These are phyloP conservation scores for Sarocladium oryzae DNA, from an alignment of 2,329 filamentous ascomycete genomes.

Conservation along the genomic window DNA sequence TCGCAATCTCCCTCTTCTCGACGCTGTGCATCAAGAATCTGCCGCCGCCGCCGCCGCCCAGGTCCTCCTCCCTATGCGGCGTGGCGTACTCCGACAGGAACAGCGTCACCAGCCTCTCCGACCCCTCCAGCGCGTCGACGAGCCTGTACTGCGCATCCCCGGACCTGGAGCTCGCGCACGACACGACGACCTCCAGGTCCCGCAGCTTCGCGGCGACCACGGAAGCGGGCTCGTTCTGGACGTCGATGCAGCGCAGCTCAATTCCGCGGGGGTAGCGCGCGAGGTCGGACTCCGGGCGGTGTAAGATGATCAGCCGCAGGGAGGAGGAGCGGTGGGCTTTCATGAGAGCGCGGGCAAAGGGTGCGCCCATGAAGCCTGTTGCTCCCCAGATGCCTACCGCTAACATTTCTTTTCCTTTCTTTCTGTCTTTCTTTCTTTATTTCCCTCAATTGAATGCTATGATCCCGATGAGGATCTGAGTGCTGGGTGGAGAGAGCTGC, in stretches of 20 bases:
- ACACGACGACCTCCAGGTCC: conserved; percentile 2
- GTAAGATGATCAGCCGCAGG: neutral
- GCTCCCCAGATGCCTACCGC: neutral
- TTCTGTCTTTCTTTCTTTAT: too few species aligned
- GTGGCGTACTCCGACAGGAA: conserved; percentile 2
- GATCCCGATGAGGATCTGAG: too few species aligned
- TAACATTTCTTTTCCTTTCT: too few species aligned
- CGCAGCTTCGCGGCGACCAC: neutral
- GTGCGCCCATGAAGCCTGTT: conserved; percentile 5
- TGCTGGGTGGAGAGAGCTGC: too few species aligned
- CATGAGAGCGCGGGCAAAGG: neutral
- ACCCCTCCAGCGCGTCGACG: neutral
- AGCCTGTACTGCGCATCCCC: neutral
- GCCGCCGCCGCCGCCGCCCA: neutral
- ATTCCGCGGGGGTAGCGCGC: neutral
- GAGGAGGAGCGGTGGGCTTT: neutral
- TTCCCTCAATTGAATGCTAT: too few species aligned
- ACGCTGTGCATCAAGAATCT: neutral
- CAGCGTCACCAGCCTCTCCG: neutral
- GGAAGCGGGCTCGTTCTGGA: neutral
- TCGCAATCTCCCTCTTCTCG: neutral
- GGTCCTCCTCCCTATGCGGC: neutral
- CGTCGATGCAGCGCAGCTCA: neutral
- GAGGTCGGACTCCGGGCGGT: conserved; percentile 2
- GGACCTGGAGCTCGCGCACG: neutral